phyloP scores from a whole-genome alignment of 2,329 filamentous ascomycete species.

The Claviceps spartinae region DNA sequence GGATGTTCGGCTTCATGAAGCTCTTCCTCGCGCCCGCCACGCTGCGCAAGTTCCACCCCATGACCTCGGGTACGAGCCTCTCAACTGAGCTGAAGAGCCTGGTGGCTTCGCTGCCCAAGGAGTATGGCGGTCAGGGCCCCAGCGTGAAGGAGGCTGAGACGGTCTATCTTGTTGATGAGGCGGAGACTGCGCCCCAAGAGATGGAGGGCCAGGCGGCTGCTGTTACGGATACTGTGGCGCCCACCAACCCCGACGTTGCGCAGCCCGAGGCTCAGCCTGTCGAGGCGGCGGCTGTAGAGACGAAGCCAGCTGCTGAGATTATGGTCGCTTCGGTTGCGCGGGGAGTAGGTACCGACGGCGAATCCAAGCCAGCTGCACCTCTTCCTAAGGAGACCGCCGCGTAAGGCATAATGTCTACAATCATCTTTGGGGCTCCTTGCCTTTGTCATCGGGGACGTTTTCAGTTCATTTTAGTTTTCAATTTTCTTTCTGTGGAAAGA shows the following conservation, averaged over 20 bases:
- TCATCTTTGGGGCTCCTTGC: not conserved
- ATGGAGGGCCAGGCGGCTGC: conserved; percentile 4
- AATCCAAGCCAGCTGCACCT: conserved; percentile 3
- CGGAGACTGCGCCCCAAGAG: conserved; percentile 1
- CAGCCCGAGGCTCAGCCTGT: conserved; percentile 1
- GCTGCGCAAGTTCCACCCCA: conserved; percentile 66
- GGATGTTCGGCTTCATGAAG: conserved; percentile 66
- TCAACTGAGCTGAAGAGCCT: conserved; percentile 45
- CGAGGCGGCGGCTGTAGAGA: conserved; percentile 2
- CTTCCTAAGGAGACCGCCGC: conserved; percentile 4
- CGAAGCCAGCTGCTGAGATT: not conserved
- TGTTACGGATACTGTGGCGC: conserved; percentile 4
- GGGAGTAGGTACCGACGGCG: conserved; percentile 3
- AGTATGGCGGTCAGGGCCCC: conserved; percentile 63
- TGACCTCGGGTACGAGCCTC: conserved; percentile 59
- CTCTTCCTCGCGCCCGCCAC: conserved; percentile 61
- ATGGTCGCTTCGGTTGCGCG: not conserved
- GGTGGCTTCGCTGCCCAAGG: conserved; percentile 52
- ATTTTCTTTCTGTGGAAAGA: not conserved
- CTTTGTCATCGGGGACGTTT: not conserved
- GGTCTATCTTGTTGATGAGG: conserved; percentile 15
- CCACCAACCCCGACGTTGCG: conserved; percentile 2
- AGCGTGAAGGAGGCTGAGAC: conserved; percentile 25
- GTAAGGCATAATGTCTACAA: not conserved
- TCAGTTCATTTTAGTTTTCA: not conserved